Evolutionary conservation across 176 grass and related monocot genomes (phyloP).

Genomic region (Avena sativa): DNA sequence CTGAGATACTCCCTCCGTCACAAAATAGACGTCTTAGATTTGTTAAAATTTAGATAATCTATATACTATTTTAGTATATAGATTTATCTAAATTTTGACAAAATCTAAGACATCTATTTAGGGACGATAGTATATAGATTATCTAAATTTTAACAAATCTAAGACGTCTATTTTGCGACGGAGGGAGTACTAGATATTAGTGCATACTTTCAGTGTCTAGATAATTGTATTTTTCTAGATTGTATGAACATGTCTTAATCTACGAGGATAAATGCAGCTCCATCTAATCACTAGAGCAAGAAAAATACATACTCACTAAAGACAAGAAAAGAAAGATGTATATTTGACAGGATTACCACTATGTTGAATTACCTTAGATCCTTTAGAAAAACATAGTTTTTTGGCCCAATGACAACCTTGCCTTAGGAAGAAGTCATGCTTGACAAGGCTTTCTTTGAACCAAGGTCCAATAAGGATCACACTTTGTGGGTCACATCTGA

Average conservation of each 20-base stretch:
- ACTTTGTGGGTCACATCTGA: no score
- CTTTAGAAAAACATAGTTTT: not conserved
- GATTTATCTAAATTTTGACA: no score
- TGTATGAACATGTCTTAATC: not conserved
- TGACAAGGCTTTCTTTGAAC: not conserved
- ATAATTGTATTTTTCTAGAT: not conserved
- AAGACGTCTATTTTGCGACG: no score
- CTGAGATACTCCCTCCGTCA: not conserved
- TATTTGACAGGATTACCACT: not conserved
- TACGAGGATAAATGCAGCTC: not conserved
- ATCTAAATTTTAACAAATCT: no score
- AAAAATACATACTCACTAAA: not conserved
- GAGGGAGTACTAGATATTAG: not conserved
- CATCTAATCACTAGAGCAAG: not conserved
- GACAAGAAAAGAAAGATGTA: not conserved
- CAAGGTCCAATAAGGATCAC: not conserved
- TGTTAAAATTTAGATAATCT: no score
- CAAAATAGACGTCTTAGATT: no score
- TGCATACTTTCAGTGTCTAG: not conserved
- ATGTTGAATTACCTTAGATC: not conserved
- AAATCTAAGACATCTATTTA: no score
- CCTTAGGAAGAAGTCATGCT: not conserved
- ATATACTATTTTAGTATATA: no score
- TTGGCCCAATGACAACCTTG: not conserved
- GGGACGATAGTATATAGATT: no score